phyloP scores from a whole-genome alignment of 805 yeast species.

The Lipomyces sp. region DNA sequence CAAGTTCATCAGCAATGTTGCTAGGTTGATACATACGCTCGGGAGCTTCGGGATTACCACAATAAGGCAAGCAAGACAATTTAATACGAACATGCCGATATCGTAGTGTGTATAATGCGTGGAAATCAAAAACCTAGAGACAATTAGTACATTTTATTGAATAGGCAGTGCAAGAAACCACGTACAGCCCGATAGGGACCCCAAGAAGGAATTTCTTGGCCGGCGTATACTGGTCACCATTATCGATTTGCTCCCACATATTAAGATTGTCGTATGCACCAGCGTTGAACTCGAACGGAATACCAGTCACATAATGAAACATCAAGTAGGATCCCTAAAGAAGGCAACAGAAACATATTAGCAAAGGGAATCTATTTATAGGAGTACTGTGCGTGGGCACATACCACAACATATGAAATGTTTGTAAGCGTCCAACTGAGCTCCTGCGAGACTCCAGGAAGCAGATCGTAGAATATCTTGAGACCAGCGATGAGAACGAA shows the following conservation, averaged over 20 bases:
- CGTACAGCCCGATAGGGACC: slow-evolving; percentile 76
- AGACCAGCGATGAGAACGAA: slow-evolving; percentile 73
- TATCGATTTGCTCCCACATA: slow-evolving; percentile 97
- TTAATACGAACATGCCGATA: slow-evolving; percentile 69
- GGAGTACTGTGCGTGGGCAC: background rate
- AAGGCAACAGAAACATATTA: background rate
- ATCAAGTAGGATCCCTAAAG: slow-evolving; percentile 72
- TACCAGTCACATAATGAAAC: slow-evolving; percentile 96
- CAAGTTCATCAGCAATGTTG: background rate
- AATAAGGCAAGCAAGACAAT: slow-evolving; percentile 74
- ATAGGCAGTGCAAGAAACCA: background rate
- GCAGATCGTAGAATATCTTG: slow-evolving; percentile 70
- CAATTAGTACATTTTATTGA: background rate
- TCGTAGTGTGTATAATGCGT: slow-evolving; percentile 91
- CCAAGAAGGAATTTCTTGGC: slow-evolving; percentile 87
- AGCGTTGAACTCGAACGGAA: slow-evolving; percentile 93
- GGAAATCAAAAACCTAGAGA: slow-evolving; percentile 58
- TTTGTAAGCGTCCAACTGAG: slow-evolving; percentile 94
- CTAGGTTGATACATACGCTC: slow-evolving; percentile 17
- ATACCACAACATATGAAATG: slow-evolving; percentile 67
- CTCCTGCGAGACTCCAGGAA: slow-evolving; percentile 78
- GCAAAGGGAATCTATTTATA: background rate
- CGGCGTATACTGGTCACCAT: slow-evolving; percentile 96
- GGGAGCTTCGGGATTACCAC: slow-evolving; percentile 93
- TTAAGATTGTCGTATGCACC: slow-evolving; percentile 95